Base-by-base conservation (phyloP, 176 grass and related monocot genomes). In the Avena insularis region DNA sequence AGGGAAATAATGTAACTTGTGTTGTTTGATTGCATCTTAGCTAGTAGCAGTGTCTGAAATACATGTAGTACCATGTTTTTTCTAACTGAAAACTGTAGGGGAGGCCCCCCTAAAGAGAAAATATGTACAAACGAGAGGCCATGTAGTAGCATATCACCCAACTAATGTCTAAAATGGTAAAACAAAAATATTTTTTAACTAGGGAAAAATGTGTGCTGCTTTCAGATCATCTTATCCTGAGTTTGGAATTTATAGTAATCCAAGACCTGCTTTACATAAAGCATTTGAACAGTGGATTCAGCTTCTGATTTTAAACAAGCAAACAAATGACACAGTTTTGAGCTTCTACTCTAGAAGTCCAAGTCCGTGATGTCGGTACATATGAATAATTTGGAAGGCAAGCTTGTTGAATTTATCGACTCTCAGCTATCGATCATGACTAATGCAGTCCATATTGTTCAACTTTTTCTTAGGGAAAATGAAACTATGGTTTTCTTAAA, bases 381-480 rank as follows among this genome's bases (percentile, higher is more conserved):
- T 71, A 71, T 71, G 8, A 45, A 9, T 71, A 8, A 43, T 71
- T 40, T 71, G 67, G 67, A 71, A 71, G 67, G 20, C 36, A 50
- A 74, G 25, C 71, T 75, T 75, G 5, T 49, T 25, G n/a, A 12
- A 75, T 50, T 50, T 27, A 49, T 75, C n/a, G 21, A 75, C 11
- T 50, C 71, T 75, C 71, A 75, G 46, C 71, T 73, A 74, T 74
- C 46, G 12, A 50, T 7, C n/a, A 75, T 29, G 47, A 75, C 71
- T 20, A 71, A 46, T 69, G 40, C 45, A 71, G 69, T 71, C 27
- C 61, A 27, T 27, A 29, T 13, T 64, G 27, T 29, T 29, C 61
- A 64, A 11, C 9, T 48, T 48, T 48, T 48, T 10, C 9, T 48
- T 9, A 10, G 46, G 46, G 8, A 48, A 48, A 48, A 48, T 9